Conservation (phyloP, 2,329 filamentous ascomycete genomes). For the Zymoseptoria ardabiliae region DNA sequence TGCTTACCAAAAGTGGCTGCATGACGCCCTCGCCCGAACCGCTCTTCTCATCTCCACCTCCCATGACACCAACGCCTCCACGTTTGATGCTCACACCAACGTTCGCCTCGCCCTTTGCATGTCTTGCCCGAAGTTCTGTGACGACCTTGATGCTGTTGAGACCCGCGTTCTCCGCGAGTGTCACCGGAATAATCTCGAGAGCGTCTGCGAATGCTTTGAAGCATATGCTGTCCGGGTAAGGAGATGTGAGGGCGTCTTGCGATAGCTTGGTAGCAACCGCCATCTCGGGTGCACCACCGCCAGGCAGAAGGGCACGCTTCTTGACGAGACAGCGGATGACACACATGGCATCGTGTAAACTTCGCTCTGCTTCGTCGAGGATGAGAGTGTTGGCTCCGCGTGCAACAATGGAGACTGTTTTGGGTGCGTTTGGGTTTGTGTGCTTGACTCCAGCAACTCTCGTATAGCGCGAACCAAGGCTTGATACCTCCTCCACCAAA, state of each 20-base stretch:
- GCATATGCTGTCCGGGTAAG: conserved; percentile 92
- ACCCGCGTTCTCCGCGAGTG: conserved; percentile 92
- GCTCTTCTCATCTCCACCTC: conserved; percentile 43
- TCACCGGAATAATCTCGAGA: conserved; percentile 94
- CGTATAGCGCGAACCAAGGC: conserved; percentile 81
- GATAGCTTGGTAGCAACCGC: conserved; percentile 85
- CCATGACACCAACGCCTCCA: conserved; percentile 93
- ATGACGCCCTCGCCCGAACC: conserved; percentile 57
- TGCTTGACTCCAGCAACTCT: conserved; percentile 89
- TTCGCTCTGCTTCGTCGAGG: conserved; percentile 93
- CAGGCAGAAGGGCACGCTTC: conserved; percentile 98
- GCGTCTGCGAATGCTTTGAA: conserved; percentile 99
- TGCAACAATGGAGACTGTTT: conserved; percentile 91
- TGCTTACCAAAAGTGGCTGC: conserved; percentile 92
- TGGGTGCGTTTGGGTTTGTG: conserved; percentile 48
- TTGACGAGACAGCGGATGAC: conserved; percentile 96
- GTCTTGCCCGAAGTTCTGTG: conserved; percentile 86
- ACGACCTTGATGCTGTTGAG: conserved; percentile 99
- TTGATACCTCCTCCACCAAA: conserved; percentile 84
- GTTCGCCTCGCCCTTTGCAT: conserved; percentile 91
- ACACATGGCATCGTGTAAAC: conserved; percentile 92
- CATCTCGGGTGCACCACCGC: conserved; percentile 92
- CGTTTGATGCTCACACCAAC: conserved; percentile 98
- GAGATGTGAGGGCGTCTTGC: conserved; percentile 71
- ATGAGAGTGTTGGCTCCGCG: conserved; percentile 92